Conservation (phyloP, 1,284 basidiomycete genomes). For the Ganoderma multipileum region DNA sequence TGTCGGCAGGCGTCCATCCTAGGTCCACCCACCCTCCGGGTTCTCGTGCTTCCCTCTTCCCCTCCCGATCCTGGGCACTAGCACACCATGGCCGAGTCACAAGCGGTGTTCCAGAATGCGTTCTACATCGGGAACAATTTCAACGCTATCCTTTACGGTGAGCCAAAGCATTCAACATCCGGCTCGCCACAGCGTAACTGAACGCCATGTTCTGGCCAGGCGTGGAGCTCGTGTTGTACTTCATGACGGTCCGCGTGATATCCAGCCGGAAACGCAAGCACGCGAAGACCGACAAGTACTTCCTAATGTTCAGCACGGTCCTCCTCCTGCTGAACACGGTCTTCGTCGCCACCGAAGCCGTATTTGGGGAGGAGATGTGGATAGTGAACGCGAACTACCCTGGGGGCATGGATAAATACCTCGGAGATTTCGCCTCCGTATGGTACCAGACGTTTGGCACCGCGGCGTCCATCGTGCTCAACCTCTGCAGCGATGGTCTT, state of each 20-base stretch:
- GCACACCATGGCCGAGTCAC: slow-evolving; percentile 12
- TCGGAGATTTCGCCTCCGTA: slow-evolving; percentile 19
- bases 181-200: neutral
- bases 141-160: slow-evolving; percentile 27
- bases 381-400: slow-evolving; percentile 23
- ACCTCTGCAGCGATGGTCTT: slow-evolving; percentile 18
- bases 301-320: slow-evolving; percentile 24
- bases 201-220: neutral
- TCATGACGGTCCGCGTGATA: slow-evolving; percentile 13
- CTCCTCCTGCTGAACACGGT: slow-evolving; percentile 26
- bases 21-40: slow-evolving; percentile 4
- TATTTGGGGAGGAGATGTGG: slow-evolving; percentile 31
- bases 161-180: neutral
- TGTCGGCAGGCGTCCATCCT: neutral
- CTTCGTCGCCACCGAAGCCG: slow-evolving; percentile 13
- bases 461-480: slow-evolving; percentile 16
- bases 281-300: slow-evolving; percentile 18
- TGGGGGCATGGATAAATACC: slow-evolving; percentile 20
- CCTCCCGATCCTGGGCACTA: slow-evolving; percentile 1
- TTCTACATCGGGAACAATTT: slow-evolving; percentile 30
- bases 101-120: slow-evolving; percentile 24
- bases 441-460: slow-evolving; percentile 30
- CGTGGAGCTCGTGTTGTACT: slow-evolving; percentile 23
- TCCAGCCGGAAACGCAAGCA: slow-evolving; percentile 5
- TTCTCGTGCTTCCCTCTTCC: neutral